Percentiles rank a stretch among this genome's conserved stretches.
Evolutionary conservation across 73 alveolate genomes (phyloP).

Genomic region (Diophrys sp.): DNA sequence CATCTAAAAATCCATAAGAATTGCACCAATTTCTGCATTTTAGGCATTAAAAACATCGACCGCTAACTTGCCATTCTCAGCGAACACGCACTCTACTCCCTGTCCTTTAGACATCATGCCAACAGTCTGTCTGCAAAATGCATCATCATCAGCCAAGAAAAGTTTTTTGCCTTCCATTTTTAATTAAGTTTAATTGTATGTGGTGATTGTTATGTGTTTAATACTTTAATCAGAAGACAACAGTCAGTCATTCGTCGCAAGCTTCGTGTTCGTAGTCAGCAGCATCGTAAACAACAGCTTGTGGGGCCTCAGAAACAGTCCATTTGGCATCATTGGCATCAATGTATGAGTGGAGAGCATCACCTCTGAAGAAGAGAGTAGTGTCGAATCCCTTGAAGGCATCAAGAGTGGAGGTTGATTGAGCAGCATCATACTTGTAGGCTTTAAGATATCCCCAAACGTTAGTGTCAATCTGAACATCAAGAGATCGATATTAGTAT

Average conservation of each 20-base stretch:
- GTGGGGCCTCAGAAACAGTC: not conserved
- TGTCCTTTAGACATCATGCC: not conserved
- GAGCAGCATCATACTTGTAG: not conserved
- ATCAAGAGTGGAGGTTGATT: not conserved
- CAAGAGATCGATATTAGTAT: too few relatives aligned
- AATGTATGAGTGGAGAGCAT: not conserved
- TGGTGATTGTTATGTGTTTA: not conserved
- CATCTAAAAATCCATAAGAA: not conserved
- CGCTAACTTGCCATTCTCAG: not conserved
- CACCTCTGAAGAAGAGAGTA: not conserved
- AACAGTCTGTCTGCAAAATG: not conserved
- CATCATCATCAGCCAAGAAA: not conserved
- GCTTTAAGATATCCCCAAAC: too few relatives aligned
- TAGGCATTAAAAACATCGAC: not conserved
- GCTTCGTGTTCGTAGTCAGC: not conserved
- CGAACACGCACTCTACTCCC: not conserved
- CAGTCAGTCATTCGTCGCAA: not conserved
- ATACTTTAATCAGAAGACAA: not conserved
- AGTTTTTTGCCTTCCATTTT: not conserved
- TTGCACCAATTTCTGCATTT: not conserved
- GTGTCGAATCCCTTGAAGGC: constrained; percentile 1
- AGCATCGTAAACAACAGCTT: not conserved
- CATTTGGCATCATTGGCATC: not conserved
- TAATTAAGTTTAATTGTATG: not conserved
- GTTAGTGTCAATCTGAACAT: too few relatives aligned